Conservation (phyloP, 225 moss, liverwort and hornwort genomes). For the Straminergon stramineum region DNA sequence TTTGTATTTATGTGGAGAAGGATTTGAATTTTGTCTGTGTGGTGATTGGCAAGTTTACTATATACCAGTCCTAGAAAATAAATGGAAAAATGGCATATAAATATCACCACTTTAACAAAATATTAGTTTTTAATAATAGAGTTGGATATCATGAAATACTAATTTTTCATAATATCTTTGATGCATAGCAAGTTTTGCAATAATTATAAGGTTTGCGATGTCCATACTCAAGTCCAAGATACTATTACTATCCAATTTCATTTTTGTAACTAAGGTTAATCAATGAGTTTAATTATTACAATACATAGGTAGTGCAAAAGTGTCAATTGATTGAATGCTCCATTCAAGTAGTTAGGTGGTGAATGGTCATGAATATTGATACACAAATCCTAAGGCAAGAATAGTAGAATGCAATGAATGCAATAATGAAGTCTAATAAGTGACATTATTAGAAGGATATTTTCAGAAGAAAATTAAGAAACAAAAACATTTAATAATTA, state of each 20-base stretch:
- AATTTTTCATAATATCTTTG: too few relatives aligned
- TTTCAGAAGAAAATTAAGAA: background rate
- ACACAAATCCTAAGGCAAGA: background rate
- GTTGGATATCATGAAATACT: too few relatives aligned
- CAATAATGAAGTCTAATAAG: background rate
- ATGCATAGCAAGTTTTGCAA: background rate
- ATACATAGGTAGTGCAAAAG: background rate
- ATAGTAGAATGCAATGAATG: rapidly evolving
- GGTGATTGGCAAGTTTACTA: too few relatives aligned
- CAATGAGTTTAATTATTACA: background rate
- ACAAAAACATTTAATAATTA: background rate
- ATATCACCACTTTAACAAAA: too few relatives aligned
- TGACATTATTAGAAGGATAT: background rate
- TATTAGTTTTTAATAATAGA: too few relatives aligned
- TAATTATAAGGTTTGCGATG: background rate
- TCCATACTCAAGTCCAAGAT: rapidly evolving
- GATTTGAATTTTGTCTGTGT: too few relatives aligned
- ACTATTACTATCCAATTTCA: too few relatives aligned
- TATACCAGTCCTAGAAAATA: too few relatives aligned
- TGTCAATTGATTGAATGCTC: background rate
- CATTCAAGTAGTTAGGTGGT: background rate
- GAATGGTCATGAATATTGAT: background rate
- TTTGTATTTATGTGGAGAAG: too few relatives aligned
- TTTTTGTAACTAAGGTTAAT: too few relatives aligned
- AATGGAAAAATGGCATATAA: too few relatives aligned